A percentile compares a stretch with the other conserved stretches of the same genome.
phyloP scores from a whole-genome alignment of 1,284 basidiomycete species.

The Vanrija humicola region DNA sequence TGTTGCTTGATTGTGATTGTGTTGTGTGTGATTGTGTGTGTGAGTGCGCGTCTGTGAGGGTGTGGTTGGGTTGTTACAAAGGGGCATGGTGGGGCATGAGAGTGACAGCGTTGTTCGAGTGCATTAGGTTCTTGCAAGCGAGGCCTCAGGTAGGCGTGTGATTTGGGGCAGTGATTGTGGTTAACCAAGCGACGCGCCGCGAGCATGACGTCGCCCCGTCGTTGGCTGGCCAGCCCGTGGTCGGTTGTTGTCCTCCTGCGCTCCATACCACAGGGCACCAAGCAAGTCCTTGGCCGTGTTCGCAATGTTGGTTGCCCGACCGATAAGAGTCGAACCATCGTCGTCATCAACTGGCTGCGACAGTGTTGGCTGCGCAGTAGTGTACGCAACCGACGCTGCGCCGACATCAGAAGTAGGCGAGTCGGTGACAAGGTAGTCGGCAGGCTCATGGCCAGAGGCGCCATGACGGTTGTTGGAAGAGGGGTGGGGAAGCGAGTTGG shows the following conservation, averaged over 20 bases:
- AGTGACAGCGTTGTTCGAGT: not conserved
- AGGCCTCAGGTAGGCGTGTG: not conserved
- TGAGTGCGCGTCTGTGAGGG: too few relatives aligned
- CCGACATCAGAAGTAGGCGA: not conserved
- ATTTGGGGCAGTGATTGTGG: not conserved
- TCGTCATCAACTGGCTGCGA: slow-evolving; percentile 27
- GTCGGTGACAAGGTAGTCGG: not conserved
- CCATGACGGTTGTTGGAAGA: slow-evolving; percentile 8
- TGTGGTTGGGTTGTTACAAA: not conserved
- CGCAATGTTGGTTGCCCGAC: slow-evolving; percentile 48
- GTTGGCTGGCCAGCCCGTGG: not conserved
- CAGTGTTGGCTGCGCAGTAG: slow-evolving; percentile 3
- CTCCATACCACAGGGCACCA: slow-evolving; percentile 49
- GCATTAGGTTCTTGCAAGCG: not conserved
- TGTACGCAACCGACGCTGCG: not conserved
- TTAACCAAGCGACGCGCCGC: slow-evolving; percentile 6
- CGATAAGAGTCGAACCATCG: slow-evolving; percentile 43
- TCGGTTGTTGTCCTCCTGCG: slow-evolving; percentile 8
- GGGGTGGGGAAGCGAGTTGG: slow-evolving; percentile 42
- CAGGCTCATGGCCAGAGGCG: slow-evolving; percentile 10
- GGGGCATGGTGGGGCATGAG: not conserved
- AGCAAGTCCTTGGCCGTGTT: slow-evolving; percentile 49
- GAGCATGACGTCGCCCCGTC: not conserved
- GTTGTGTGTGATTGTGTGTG: not conserved
- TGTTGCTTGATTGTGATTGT: not conserved